Evolutionary conservation across 345 rosid genomes (phyloP), one percentile per base, ranked within the genome.

Genomic region (Pistacia atlantica): DNA sequence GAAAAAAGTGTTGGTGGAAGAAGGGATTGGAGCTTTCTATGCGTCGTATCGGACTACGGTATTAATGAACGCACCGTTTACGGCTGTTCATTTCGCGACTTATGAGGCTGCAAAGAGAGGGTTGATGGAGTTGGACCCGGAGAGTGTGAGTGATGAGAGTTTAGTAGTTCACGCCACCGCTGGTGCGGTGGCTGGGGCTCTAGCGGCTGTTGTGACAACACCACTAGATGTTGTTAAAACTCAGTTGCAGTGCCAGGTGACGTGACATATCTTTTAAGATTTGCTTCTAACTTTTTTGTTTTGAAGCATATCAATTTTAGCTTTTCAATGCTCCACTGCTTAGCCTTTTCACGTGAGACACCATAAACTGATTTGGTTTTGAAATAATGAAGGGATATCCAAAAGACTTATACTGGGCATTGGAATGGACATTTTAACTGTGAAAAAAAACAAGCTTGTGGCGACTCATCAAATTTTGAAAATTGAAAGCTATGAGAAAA

Each of bases 201-300:
- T 90, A 59, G 99, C 97, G 0, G 97, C 98, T 42, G 97, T 87
- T 11, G 70, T 91, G 6, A 96, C 98, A 0, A 92, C 97, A 5
- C 99, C 97, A 3, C 91, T 93, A 16, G 98, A 96, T 61, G 98
- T 93, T 52, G 98, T 93, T 37, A 96, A 96, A 84, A 96, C 99
- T 65, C 98, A 93, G 84, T 80, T 96, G 88, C 99, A 96, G 85
- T 93, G 99, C 73, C 99, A 93, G 99, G 99, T 96, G 69, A 22
- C 11, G 7, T 37, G 22, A 11, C 45, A 12, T 7, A 7, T 42
- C 46, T 42, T 42, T 7, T 42, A 42, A 42, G 46, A 42, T 42
- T 42, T 42, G 4, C 20, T 52, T 28, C 8, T 12, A 63, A 25
- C n/a, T 64, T 73, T 8, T 38, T 62, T 70, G 20, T 49, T 28